Conservation (phyloP, 805 yeast species). For the Kuraishia borneana region DNA sequence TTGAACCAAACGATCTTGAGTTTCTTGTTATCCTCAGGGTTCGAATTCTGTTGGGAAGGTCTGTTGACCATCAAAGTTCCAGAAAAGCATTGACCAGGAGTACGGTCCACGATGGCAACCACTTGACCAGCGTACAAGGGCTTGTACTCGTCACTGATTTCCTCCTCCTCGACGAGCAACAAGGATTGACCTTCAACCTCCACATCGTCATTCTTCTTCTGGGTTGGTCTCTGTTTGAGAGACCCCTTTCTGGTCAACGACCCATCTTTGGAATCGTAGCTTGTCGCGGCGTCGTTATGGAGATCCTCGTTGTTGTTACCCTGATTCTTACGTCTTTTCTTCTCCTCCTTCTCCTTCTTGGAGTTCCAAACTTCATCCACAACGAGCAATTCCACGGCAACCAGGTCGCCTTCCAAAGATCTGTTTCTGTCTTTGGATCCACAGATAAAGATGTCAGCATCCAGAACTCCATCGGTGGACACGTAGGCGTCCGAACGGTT, state of each 20-base stretch:
- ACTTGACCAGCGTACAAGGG: constrained; percentile 98
- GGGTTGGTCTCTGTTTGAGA: constrained; percentile 88
- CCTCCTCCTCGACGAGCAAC: constrained; percentile 88
- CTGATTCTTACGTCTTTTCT: constrained; percentile 74
- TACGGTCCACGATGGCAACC: constrained; percentile 94
- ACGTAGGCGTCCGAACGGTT: constrained; percentile 97
- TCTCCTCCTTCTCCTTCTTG: constrained; percentile 93
- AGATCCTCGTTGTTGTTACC: constrained; percentile 45
- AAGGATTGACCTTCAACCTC: constrained; percentile 97
- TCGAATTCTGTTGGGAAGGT: constrained; percentile 56
- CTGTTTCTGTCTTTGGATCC: constrained; percentile 98
- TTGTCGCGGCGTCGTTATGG: constrained; percentile 71
- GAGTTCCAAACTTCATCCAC: constrained; percentile 98
- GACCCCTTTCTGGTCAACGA: constrained; percentile 73
- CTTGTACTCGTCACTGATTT: constrained; percentile 81
- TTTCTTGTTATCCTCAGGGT: constrained; percentile 16
- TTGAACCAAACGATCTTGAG: constrained; percentile 99
- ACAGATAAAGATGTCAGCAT: constrained; percentile 94
- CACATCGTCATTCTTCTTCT: constrained; percentile 95
- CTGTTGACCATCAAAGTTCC: constrained; percentile 90
- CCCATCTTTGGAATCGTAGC: constrained; percentile 16
- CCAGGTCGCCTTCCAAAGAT: constrained; percentile 93
- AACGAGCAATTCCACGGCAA: constrained; percentile 86
- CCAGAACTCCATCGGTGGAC: constrained; percentile 90
- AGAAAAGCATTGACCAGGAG: constrained; percentile 91